Conservation (phyloP, 2,329 filamentous ascomycete genomes). For the Madurella fahalii region DNA sequence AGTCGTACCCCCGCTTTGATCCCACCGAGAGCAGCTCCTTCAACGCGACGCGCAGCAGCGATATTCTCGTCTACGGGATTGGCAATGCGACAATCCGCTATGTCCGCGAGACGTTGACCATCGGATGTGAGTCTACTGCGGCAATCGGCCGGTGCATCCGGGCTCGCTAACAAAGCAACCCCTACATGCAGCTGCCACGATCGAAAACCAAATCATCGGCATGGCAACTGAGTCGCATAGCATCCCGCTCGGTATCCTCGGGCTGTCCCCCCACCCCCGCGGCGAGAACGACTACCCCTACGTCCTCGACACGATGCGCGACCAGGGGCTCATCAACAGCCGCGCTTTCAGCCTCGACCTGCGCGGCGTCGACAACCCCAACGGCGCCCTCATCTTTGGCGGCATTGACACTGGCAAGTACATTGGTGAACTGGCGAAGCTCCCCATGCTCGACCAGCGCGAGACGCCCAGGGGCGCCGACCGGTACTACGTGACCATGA, state of each 20-base stretch:
- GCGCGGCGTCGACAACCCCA: constrained; percentile 39
- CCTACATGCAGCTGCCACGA: constrained; percentile 30
- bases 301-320: constrained; percentile 47
- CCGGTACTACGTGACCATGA: constrained; percentile 35
- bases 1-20: constrained; percentile 42
- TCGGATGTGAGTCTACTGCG: constrained; percentile 37
- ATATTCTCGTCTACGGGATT: constrained; percentile 38
- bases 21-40: constrained; percentile 39
- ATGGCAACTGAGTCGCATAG: constrained; percentile 42
- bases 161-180: neutral
- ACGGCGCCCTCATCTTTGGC: constrained; percentile 50
- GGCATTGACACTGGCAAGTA: constrained; percentile 51
- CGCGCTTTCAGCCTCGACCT: constrained; percentile 51
- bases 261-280: constrained; percentile 45
- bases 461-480: constrained; percentile 23
- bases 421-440: constrained; percentile 41
- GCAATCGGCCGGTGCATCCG: neutral
- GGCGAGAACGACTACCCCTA: constrained; percentile 43
- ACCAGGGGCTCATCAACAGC: constrained; percentile 45
- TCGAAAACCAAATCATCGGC: constrained; percentile 48
- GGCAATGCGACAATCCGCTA: constrained; percentile 41
- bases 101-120: constrained; percentile 43
- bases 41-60: constrained; percentile 33
- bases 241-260: constrained; percentile 50
- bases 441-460: constrained; percentile 37